Evolutionary conservation across 805 yeast species (phyloP).

Genomic region (Zygoascus ofunaensis): DNA sequence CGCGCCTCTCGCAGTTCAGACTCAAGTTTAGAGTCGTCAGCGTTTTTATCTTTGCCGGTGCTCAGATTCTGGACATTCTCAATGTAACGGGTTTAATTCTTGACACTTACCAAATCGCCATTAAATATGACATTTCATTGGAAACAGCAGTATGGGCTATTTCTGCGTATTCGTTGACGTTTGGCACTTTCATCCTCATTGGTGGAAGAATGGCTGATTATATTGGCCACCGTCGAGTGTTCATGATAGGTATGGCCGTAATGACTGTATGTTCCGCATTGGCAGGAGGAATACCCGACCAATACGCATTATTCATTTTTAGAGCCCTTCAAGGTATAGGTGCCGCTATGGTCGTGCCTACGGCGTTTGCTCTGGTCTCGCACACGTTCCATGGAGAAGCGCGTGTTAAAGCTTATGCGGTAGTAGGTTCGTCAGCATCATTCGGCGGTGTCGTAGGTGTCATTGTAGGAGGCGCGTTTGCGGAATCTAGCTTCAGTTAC

Average conservation of each 20-base stretch:
- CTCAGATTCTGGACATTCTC: constrained; percentile 19
- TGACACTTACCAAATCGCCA: constrained; percentile 15
- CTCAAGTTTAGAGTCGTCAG: too few relatives aligned
- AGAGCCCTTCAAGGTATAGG: constrained; percentile 40
- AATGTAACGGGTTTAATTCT: constrained; percentile 22
- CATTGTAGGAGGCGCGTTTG: constrained; percentile 39
- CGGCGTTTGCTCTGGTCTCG: constrained; percentile 29
- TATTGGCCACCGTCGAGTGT: constrained; percentile 32
- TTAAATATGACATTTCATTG: constrained; percentile 15
- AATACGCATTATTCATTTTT: constrained; percentile 25
- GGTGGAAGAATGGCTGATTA: constrained; percentile 38
- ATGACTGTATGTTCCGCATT: constrained; percentile 25
- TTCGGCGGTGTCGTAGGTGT: constrained; percentile 33
- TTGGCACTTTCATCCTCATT: constrained; percentile 37
- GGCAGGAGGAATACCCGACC: background rate
- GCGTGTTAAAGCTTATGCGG: constrained; percentile 24
- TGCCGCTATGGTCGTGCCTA: constrained; percentile 36
- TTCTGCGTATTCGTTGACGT: constrained; percentile 37
- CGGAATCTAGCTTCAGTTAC: constrained; percentile 32
- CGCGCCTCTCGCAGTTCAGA: too few relatives aligned
- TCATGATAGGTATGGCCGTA: constrained; percentile 21
- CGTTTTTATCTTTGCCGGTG: constrained; percentile 12
- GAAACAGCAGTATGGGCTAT: constrained; percentile 31
- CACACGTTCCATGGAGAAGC: constrained; percentile 25
- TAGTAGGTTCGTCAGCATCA: constrained; percentile 24